Conservation (phyloP, 495 filamentous ascomycete species). For the Astrothelium subdiscretum region DNA sequence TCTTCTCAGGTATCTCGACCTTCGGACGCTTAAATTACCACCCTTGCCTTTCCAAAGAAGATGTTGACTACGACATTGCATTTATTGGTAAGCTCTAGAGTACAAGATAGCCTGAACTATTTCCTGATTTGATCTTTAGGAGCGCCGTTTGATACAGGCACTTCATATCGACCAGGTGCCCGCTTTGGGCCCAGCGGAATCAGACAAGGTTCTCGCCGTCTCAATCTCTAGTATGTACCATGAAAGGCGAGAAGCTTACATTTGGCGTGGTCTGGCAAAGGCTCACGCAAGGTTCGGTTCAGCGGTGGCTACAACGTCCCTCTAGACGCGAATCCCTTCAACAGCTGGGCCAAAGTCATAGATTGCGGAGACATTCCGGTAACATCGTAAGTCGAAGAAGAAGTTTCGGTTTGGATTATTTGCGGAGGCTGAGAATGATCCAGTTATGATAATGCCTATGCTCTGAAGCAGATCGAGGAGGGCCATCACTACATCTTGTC, state of each 20-base stretch:
- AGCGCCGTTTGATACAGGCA: slow-evolving; percentile 55
- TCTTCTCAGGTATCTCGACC: slow-evolving; percentile 37
- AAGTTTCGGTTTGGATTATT: not conserved
- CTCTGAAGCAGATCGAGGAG: slow-evolving; percentile 33
- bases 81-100: slow-evolving; percentile 25
- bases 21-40: slow-evolving; percentile 70
- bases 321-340: slow-evolving; percentile 32
- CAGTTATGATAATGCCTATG: slow-evolving; percentile 34
- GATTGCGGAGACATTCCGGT: slow-evolving; percentile 34
- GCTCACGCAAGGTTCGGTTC: slow-evolving; percentile 42
- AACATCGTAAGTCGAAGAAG: slow-evolving; percentile 32
- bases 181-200: slow-evolving; percentile 76
- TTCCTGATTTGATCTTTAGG: slow-evolving; percentile 23
- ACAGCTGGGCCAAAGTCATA: slow-evolving; percentile 32
- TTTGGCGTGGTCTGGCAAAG: slow-evolving; percentile 20
- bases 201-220: slow-evolving; percentile 61
- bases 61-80: slow-evolving; percentile 32
- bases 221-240: slow-evolving; percentile 52
- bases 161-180: slow-evolving; percentile 69
- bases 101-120: not conserved
- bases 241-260: slow-evolving; percentile 16
- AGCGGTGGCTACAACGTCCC: slow-evolving; percentile 54
- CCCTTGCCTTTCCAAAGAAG: slow-evolving; percentile 60
- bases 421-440: not conserved
- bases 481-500: slow-evolving; percentile 32